Evolutionary conservation across 768 basidiomycete species (phyloP).

Genomic region (Suillus occidentalis): DNA sequence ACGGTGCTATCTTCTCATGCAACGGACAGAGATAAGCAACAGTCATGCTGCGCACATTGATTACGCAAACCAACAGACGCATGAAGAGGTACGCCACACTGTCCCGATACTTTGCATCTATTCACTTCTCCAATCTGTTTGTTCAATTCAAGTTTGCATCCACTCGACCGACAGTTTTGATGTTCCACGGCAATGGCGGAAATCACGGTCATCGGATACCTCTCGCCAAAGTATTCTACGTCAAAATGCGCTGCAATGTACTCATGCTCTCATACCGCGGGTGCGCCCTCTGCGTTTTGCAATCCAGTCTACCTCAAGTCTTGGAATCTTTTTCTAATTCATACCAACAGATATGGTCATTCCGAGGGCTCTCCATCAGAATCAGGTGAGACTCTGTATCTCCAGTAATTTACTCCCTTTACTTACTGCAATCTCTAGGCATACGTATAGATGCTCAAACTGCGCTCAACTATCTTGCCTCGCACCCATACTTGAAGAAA

Average conservation of each 20-base stretch:
- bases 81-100: constrained; percentile 56
- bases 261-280: constrained; percentile 94
- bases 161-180: constrained; percentile 78
- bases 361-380: constrained; percentile 89
- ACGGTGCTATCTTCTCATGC: constrained; percentile 75
- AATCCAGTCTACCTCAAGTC: not conserved
- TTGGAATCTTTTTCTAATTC: not conserved
- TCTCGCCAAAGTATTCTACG: constrained; percentile 77
- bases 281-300: constrained; percentile 40
- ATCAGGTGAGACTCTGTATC: constrained; percentile 49
- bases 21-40: constrained; percentile 48
- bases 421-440: constrained; percentile 42
- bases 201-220: constrained; percentile 91
- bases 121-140: not conserved
- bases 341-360: constrained; percentile 67
- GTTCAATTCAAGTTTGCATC: constrained; percentile 37
- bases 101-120: not conserved
- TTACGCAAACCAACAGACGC: constrained; percentile 39
- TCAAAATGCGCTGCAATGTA: constrained; percentile 87
- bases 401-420: not conserved
- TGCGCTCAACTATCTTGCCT: constrained; percentile 68
- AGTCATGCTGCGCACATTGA: constrained; percentile 35
- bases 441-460: constrained; percentile 85
- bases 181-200: constrained; percentile 92
- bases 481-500: constrained; percentile 60